These are phyloP conservation scores for Mentha longifolia DNA, from an alignment of 257 asterid species.

Conservation along the genomic window DNA sequence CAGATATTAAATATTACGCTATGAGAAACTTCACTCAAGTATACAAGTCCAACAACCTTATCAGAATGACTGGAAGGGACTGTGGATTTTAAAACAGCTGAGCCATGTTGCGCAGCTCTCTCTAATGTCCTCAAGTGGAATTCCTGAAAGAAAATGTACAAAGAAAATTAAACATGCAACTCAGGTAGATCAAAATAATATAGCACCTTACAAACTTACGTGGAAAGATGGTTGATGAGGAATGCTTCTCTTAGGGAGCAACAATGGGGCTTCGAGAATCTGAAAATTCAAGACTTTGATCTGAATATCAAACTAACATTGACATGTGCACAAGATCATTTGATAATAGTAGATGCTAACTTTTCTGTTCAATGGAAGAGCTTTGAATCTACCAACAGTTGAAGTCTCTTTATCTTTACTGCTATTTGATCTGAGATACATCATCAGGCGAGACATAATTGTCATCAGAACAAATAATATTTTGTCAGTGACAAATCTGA, in stretches of 20 bases:
- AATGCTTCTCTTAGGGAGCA: conserved; percentile 75
- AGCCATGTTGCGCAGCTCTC: conserved; percentile 76
- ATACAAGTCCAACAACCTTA: conserved; percentile 27
- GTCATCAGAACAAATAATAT: conserved; percentile 1
- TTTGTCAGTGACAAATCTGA: not conserved
- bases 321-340: not conserved
- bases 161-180: conserved; percentile 27
- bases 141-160: conserved; percentile 61
- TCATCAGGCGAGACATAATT: conserved; percentile 25
- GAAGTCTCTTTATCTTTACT: conserved; percentile 51
- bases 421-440: conserved; percentile 61
- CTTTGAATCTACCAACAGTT: conserved; percentile 70
- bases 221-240: conserved; percentile 74
- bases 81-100: conserved; percentile 46
- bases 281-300: conserved; percentile 39
- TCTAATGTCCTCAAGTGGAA: conserved; percentile 84
- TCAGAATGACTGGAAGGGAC: conserved; percentile 35
- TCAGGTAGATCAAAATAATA: not conserved
- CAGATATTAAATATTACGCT: not conserved
- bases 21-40: conserved; percentile 1
- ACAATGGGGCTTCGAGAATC: conserved; percentile 84
- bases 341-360: conserved; percentile 43
- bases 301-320: conserved; percentile 34
- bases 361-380: conserved; percentile 89
- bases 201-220: conserved; percentile 47